A percentile compares a stretch with the other conserved stretches of the same genome.
Conservation (phyloP, 495 filamentous ascomycete genomes). For the Penicillium angulare region DNA sequence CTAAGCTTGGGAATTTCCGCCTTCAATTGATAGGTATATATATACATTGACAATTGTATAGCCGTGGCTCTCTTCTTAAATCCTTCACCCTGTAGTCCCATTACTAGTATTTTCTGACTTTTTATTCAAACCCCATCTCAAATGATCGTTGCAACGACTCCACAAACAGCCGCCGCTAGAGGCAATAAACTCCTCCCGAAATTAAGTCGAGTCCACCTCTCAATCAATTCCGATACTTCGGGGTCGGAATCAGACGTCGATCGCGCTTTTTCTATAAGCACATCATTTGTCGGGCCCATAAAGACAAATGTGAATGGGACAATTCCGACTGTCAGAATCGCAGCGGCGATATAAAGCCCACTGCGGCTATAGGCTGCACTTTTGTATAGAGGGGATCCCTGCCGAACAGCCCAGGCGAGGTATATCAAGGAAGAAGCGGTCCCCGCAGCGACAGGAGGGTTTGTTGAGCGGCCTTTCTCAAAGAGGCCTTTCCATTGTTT, state of each 20-base stretch:
- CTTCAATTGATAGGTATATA: no score
- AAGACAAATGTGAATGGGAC: slow-evolving; percentile 34
- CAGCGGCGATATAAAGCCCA: slow-evolving; percentile 27
- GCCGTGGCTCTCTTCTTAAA: no score
- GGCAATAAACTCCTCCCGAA: slow-evolving; percentile 34
- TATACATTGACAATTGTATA: no score
- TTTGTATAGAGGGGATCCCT: slow-evolving; percentile 23
- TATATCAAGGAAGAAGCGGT: slow-evolving; percentile 36
- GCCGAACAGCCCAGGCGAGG: slow-evolving; percentile 36
- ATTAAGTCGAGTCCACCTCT: slow-evolving; percentile 38
- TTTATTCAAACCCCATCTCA: background rate
- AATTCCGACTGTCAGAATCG: slow-evolving; percentile 34
- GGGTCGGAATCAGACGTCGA: slow-evolving; percentile 10
- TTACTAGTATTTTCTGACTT: background rate
- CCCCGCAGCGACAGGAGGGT: slow-evolving; percentile 31
- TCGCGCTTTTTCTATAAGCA: slow-evolving; percentile 19
- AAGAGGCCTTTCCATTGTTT: slow-evolving; percentile 32
- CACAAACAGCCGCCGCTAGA: slow-evolving; percentile 23
- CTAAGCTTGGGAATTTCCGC: no score
- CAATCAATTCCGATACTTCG: slow-evolving; percentile 27
- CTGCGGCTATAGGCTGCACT: slow-evolving; percentile 11
- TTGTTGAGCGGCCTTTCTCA: slow-evolving; percentile 30
- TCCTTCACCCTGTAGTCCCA: no score
- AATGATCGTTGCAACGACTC: slow-evolving; percentile 8
- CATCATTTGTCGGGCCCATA: slow-evolving; percentile 25